A percentile compares a stretch with the other conserved stretches of the same genome.
Conservation (phyloP, 1,139 yeast species). For the Kurtzmaniella natalensis region DNA sequence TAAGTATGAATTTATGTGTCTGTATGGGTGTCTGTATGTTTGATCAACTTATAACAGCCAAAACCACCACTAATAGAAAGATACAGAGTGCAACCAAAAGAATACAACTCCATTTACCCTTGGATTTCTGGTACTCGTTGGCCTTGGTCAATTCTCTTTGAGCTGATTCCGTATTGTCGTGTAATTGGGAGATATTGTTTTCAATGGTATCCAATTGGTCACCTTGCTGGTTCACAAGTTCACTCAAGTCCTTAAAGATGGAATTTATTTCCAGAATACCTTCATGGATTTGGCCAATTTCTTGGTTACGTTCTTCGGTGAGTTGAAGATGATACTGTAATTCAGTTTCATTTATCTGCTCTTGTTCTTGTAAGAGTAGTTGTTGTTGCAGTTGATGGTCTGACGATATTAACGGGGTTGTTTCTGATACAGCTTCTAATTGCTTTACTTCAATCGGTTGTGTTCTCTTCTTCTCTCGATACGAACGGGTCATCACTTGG, state of each 20-base stretch:
- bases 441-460: slow-evolving; percentile 18
- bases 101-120: slow-evolving; percentile 72
- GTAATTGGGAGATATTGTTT: slow-evolving; percentile 63
- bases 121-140: slow-evolving; percentile 63
- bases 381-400: slow-evolving; percentile 17
- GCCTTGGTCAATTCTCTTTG: slow-evolving; percentile 67
- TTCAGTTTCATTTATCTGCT: slow-evolving; percentile 53
- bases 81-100: slow-evolving; percentile 45
- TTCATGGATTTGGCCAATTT: slow-evolving; percentile 65
- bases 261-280: slow-evolving; percentile 83
- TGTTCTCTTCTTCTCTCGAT: slow-evolving; percentile 29
- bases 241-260: slow-evolving; percentile 76
- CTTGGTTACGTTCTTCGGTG: slow-evolving; percentile 69
- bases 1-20: no score
- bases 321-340: slow-evolving; percentile 68
- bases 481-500: slow-evolving; percentile 22
- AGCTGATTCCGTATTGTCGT: slow-evolving; percentile 69
- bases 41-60: slow-evolving; percentile 34
- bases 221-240: slow-evolving; percentile 78
- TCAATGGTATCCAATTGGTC: slow-evolving; percentile 79
- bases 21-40: no score
- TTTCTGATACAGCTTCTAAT: no score
- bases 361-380: slow-evolving; percentile 32
- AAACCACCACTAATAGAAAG: slow-evolving; percentile 33
- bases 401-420: no score